A percentile compares a stretch with the other conserved stretches of the same genome.
phyloP scores from a whole-genome alignment of 176 grass and related monocot genomes.

The Hordeum vulgare region DNA sequence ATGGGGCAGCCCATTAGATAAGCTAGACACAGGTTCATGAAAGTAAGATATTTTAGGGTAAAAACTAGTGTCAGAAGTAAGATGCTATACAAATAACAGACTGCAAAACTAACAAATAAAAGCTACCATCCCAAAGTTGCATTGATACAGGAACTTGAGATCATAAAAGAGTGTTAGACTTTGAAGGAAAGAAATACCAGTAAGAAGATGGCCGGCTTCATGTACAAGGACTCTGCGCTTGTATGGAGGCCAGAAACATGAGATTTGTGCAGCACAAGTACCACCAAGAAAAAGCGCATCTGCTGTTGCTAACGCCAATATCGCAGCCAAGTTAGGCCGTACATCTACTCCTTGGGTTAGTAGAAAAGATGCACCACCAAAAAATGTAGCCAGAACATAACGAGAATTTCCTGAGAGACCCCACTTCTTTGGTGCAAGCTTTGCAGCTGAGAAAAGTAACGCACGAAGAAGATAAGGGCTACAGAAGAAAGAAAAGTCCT shows the following conservation, averaged over 20 bases:
- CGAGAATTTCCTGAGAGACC: conserved; percentile 66
- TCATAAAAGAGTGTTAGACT: not conserved
- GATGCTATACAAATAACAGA: not conserved
- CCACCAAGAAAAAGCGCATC: conserved; percentile 81
- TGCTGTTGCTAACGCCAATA: conserved; percentile 56
- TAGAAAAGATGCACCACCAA: conserved; percentile 66
- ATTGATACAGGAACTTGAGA: not conserved
- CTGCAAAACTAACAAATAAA: not conserved
- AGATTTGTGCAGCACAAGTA: conserved; percentile 73
- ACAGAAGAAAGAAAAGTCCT: not conserved
- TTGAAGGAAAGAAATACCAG: conserved; percentile 38
- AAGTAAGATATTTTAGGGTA: conserved; percentile 1
- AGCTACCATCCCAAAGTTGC: not conserved
- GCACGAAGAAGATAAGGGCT: conserved; percentile 1
- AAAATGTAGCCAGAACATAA: conserved; percentile 48
- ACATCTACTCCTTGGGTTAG: conserved; percentile 79
- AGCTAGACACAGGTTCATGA: conserved; percentile 37
- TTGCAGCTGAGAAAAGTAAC: conserved; percentile 49
- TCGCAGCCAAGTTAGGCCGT: conserved; percentile 61
- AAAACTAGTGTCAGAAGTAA: not conserved
- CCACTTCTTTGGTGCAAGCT: conserved; percentile 92
- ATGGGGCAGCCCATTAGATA: conserved; percentile 96
- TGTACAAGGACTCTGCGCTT: conserved; percentile 80
- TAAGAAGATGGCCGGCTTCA: conserved; percentile 95
- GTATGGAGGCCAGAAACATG: conserved; percentile 83